Base-by-base conservation (phyloP, 169 alveolate species). In the Prorocentrum cordatum region DNA sequence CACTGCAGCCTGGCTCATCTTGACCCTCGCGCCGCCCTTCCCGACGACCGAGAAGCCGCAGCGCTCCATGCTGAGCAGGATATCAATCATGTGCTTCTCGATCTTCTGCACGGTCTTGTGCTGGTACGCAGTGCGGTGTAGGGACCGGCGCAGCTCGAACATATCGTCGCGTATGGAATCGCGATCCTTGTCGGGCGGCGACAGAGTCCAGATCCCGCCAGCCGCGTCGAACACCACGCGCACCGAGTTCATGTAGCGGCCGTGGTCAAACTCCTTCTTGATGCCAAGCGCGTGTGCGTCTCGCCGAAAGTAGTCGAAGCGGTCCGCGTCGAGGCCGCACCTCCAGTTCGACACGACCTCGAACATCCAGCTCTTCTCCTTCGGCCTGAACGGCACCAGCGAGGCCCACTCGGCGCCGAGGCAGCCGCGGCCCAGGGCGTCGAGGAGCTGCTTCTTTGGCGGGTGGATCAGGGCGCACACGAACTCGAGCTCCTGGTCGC, bases 51-150 rank as follows among this genome's bases (percentile, higher is more conserved):
- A n/a, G n/a, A n/a, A n/a, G n/a, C n/a, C n/a, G n/a, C n/a, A n/a
- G n/a, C n/a, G n/a, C n/a, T n/a, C n/a, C n/a, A n/a, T n/a, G n/a
- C n/a, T n/a, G n/a, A n/a, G n/a, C n/a, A n/a, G n/a, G n/a, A n/a
- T n/a, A n/a, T n/a, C n/a, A n/a, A n/a, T n/a, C n/a, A n/a, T n/a
- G n/a, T n/a, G n/a, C n/a, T n/a, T n/a, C 35, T 79, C 89, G 27
- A 61, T 24, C 77, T 79, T 79, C 77, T 61, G 36, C 38, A 62
- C 80, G 16, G 91, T 64, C 36, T 82, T 64, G 91, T 82, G 91
- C 68, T 82, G 91, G 29, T 82, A 82, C n/a, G 91, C 91, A 0
- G 77, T 64, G 29, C 91, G 47, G 39, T 82, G 91, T 50, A 82
- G 73, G 3, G 80, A 45, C 39, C 54, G 45, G 26, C 91, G 39